Evolutionary conservation across 2,329 filamentous ascomycete species (phyloP), one percentile per base, ranked within the genome.

Genomic region (Trichoderma sp.): DNA sequence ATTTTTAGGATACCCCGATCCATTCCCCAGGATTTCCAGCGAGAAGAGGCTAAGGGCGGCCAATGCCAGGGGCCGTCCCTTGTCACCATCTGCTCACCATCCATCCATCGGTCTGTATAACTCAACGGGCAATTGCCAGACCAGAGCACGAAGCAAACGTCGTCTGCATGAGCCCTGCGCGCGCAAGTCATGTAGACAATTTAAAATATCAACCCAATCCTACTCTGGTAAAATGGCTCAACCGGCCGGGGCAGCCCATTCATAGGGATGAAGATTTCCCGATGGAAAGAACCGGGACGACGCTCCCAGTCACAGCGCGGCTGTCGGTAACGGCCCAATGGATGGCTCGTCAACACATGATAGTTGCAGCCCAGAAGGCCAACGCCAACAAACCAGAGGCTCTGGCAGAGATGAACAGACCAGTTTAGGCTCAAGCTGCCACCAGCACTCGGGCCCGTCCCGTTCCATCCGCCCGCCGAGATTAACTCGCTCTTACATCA

Each of bases 381-480:
- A 43, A 43, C 39, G 56, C 47, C 47, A 66, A 26, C 43, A 47
- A 36, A 66, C 39, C 69, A 67, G 26, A 56, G 26, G 47, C 30
- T 65, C 57, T 53, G 24, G 7, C 3, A 9, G 21, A 28, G 30
- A 9, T 51, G 51, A 26, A 34, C 26, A 28, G n/a, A 47, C 56
- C 18, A 6, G 36, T 60, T 21, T 68, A 60, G 65, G 34, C 53
- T 60, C 57, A 21, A 60, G 39, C 26, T 63, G n/a, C 30, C 21
- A 36, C 60, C 60, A 67, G 71, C 21, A 26, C 56, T 36, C 69
- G 47, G 72, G 72, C 53, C 26, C 72, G 70, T 73, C 72, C 72
- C 72, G 69, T 68, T 57, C 69, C 72, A 73, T 71, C 72, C 72
- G 56, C 56, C 63, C 64, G 58, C 61, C 72, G n/a, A 51, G 66